Evolutionary conservation across 2,329 filamentous ascomycete genomes (phyloP).

Genomic region (Aspergillus japonicus): DNA sequence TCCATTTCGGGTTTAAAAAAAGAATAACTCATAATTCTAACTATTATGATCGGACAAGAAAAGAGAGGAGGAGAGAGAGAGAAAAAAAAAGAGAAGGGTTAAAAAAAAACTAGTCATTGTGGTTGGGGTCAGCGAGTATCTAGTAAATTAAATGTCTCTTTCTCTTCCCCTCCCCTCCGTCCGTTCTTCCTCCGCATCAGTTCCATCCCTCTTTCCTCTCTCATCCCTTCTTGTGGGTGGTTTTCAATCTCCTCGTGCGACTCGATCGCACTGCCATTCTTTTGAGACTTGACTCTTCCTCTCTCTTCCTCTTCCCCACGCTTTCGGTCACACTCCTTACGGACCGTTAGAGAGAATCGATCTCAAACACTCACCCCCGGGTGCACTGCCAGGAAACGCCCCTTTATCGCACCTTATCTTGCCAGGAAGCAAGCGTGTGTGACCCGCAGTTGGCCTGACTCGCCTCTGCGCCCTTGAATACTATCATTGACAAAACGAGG

Average conservation of each 20-base stretch:
- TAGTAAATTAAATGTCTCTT: slow-evolving; percentile 14
- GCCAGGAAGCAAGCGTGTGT: not conserved
- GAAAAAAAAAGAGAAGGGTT: not conserved
- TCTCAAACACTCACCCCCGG: not conserved
- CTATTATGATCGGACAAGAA: not conserved
- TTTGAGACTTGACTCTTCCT: slow-evolving; percentile 10
- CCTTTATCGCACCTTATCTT: slow-evolving; percentile 14
- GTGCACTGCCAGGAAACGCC: not conserved
- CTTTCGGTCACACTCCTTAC: slow-evolving; percentile 20
- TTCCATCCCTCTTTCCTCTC: not conserved
- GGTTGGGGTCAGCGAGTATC: not conserved
- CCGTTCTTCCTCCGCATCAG: slow-evolving; percentile 6
- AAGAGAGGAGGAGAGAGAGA: not conserved
- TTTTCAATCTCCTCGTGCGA: slow-evolving; percentile 24
- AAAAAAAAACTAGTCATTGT: not conserved
- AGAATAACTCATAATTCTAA: not conserved
- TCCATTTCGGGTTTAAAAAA: slow-evolving; percentile 1
- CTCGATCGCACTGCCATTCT: slow-evolving; percentile 30
- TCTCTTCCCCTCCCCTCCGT: slow-evolving; percentile 1
- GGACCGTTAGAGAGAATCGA: not conserved
- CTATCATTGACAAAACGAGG: not conserved
- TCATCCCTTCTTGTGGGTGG: slow-evolving; percentile 15
- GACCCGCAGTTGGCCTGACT: slow-evolving; percentile 6
- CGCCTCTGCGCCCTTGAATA: slow-evolving; percentile 7
- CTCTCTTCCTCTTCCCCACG: slow-evolving; percentile 2